Evolutionary conservation across 208 protist species (phyloP), one percentile per base, ranked within the genome.

Genomic region (Trypanosoma congolense): DNA sequence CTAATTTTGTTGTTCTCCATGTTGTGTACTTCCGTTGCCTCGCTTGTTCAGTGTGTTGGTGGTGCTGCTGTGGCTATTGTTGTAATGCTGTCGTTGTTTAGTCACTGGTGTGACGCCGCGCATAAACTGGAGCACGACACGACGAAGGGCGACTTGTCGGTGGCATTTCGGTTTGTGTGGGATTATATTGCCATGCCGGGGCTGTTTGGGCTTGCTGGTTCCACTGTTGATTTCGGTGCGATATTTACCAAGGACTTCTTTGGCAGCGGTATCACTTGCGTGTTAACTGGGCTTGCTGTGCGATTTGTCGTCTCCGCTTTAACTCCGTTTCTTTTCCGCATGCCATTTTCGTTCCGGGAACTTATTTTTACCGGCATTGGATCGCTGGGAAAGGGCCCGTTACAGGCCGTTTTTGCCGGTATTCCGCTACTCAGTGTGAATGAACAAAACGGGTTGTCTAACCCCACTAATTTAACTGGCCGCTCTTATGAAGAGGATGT

Each of bases 111-210:
- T 50, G 61, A 74, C 8, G 69, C 61, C 10, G 60, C 66, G 5
- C 65, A 63, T 29, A 75, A 49, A 22, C 33, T 56, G 6, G 66
- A 77, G 18, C 69, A 75, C 57, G 31, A 73, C 24, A 56, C 41
- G 0, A 51, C 72, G 16, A 76, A 70, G 61, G 57, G 56, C 21
- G 72, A 84, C 48, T 59, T 84, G 59, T 58, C 64, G 43, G 67
- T 77, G 41, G 63, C 53, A 2, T 62, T 80, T 19, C 66, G 72
- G 0, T 75, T 62, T 3, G 44, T 80, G 24, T 84, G 73, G 73
- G 73, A 80, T 31, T 84, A 80, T 56, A 54, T 75, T 35, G 72
- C 69, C 4, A 84, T 84, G 77, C 77, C 77, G 19, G 61, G 70
- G 5, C 56, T 84, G 41, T 84, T 84, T 63, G 73, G 57, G 4